Base-by-base conservation (phyloP, 768 basidiomycete genomes). In the Phaffia australis region DNA sequence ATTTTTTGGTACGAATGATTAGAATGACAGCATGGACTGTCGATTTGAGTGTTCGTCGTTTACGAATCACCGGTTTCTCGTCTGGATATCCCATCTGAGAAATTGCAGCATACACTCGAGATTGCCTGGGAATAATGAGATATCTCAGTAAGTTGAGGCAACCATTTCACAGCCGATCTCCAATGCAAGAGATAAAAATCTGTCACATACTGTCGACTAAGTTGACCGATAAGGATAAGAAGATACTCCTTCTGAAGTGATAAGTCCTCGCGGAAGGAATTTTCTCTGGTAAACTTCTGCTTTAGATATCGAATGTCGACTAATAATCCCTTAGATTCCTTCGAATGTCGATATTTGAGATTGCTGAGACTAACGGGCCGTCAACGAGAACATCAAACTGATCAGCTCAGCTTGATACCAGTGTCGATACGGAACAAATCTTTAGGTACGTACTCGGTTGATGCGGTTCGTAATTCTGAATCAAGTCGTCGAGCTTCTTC, bases 241-340 rank as follows among this genome's bases (percentile, higher is more conserved):
- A 98, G 80, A 74, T 97, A 97, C 56, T 82, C 79, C 74, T 99
- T 99, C 79, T 98, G 95, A 72, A 90, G 85, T 19, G 81, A 79
- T 55, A 97, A 80, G 71, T 85, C 85, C 66, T 79, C 80, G 46
- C 94, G 83, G 79, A 95, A 83, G 0, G 81, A 80, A 14, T 85
- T 83, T 77, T 99, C 95, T 29, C 94, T 82, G 2, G 83, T 87
- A 76, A 86, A 93, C 74, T 89, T 90, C 63, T 87, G 87, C 75
- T 98, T 94, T 71, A 98, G 80, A 76, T 95, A 97, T 51, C 81
- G 82, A 66, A 95, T 90, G 75, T 95, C 90, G 9, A 89, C 83
- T 58, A 98, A 84, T 23, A 97, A 79, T 11, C 90, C 89, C 73
- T 91, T 92, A 79, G 87, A 87, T 74, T 97, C 91, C 23, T 59